These are phyloP conservation scores for Tubosaeta sp. DNA, from an alignment of 768 basidiomycete genomes.

Conservation along the genomic window DNA sequence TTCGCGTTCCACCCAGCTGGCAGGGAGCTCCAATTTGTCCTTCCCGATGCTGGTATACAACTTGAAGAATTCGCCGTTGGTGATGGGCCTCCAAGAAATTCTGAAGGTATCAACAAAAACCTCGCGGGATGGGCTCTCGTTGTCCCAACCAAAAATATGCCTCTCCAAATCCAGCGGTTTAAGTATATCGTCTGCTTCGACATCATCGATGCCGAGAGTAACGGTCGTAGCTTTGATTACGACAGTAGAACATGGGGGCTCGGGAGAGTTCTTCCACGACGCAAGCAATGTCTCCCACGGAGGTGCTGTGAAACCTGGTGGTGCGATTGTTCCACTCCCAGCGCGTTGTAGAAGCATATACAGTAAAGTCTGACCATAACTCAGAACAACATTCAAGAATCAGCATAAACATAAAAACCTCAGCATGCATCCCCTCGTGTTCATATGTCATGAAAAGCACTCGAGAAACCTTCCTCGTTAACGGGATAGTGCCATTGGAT, in stretches of 20 bases:
- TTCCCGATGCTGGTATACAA: conserved; percentile 51
- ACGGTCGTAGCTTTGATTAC: conserved; percentile 57
- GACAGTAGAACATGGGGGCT: conserved; percentile 42
- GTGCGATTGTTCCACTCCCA: conserved; percentile 74
- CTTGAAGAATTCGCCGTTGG: conserved; percentile 79
- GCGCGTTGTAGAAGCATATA: conserved; percentile 91
- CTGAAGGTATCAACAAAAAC: conserved; percentile 66
- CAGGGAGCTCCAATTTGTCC: conserved; percentile 34
- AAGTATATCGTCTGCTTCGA: conserved; percentile 60
- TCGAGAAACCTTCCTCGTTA: conserved; percentile 68
- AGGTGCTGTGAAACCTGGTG: conserved; percentile 68
- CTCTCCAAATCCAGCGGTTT: conserved; percentile 37
- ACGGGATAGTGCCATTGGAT: conserved; percentile 40
- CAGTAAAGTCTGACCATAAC: conserved; percentile 58
- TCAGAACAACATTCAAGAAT: conserved; percentile 2
- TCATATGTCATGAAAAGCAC: conserved; percentile 89
- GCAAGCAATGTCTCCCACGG: conserved; percentile 58
- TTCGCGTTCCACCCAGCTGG: conserved; percentile 21
- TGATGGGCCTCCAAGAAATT: conserved; percentile 83
- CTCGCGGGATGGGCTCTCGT: conserved; percentile 69
- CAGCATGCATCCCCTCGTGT: conserved; percentile 86
- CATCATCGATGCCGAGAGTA: conserved; percentile 78
- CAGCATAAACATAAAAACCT: conserved; percentile 38
- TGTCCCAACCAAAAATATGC: conserved; percentile 93
- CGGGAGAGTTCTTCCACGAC: conserved; percentile 44